Evolutionary conservation across 2,329 filamentous ascomycete species (phyloP).

Genomic region (Nothopassalora personata): DNA sequence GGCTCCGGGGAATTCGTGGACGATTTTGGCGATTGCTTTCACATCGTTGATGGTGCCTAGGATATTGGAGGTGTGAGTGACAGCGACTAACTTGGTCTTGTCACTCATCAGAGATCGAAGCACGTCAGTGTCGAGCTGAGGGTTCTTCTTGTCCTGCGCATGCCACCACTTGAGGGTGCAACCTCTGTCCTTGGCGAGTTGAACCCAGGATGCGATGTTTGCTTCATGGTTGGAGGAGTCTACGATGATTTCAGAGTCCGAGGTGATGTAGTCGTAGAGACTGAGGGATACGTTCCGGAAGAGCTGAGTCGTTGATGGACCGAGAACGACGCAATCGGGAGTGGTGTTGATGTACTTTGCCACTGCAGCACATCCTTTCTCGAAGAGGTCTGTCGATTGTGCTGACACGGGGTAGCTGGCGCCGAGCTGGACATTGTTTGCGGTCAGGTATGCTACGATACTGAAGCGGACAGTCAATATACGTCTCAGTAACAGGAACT

Average conservation of each 20-base stretch:
- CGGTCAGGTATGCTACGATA: conserved; percentile 60
- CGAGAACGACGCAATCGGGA: conserved; percentile 64
- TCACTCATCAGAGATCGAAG: conserved; percentile 55
- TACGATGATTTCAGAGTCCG: conserved; percentile 56
- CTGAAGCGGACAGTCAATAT: conserved; percentile 38
- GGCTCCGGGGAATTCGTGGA: conserved; percentile 50
- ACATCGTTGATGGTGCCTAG: conserved; percentile 66
- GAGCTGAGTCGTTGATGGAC: conserved; percentile 69
- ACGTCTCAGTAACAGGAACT: conserved; percentile 56
- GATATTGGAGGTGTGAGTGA: conserved; percentile 69
- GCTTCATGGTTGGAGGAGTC: conserved; percentile 73
- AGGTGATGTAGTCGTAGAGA: conserved; percentile 53
- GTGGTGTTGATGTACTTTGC: conserved; percentile 66
- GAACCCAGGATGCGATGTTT: conserved; percentile 69
- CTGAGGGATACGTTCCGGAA: conserved; percentile 62
- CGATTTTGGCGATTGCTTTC: conserved; percentile 49
- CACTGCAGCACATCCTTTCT: conserved; percentile 57
- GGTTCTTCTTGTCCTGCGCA: conserved; percentile 42
- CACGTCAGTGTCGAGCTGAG: conserved; percentile 54
- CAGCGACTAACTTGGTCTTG: conserved; percentile 64
- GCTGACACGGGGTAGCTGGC: conserved; percentile 61
- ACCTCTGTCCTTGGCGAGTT: conserved; percentile 57
- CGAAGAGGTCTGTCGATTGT: conserved; percentile 55
- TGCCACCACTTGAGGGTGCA: conserved; percentile 67
- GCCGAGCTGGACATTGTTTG: conserved; percentile 70